Conservation (phyloP, 768 basidiomycete species). For the Trametes cingulata region DNA sequence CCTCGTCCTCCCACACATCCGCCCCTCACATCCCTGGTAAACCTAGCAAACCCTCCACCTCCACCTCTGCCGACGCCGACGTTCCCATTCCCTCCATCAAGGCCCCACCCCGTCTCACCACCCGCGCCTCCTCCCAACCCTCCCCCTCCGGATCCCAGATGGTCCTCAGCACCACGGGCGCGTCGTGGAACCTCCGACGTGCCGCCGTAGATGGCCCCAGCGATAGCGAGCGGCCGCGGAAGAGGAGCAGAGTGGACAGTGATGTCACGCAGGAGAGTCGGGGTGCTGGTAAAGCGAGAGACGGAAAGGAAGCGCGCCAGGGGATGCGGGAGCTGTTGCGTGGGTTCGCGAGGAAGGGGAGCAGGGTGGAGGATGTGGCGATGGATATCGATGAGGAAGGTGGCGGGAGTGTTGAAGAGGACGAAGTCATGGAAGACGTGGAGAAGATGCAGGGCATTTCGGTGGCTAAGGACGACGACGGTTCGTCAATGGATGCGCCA, state of each 20-base stretch:
- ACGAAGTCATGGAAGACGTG: background rate
- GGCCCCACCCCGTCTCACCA: background rate
- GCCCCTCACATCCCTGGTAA: background rate
- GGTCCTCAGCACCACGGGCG: constrained; percentile 52
- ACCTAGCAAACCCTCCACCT: background rate
- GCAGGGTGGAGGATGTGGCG: constrained; percentile 32
- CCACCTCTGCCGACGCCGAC: background rate
- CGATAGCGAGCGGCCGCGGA: constrained; percentile 34
- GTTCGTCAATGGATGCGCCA: too few relatives aligned
- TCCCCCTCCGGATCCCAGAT: constrained; percentile 32
- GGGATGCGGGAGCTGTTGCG: constrained; percentile 49
- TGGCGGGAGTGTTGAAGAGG: constrained; percentile 14
- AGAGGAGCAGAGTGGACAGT: constrained; percentile 34
- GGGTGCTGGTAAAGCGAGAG: constrained; percentile 3
- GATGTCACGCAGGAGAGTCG: background rate
- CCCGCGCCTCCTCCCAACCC: background rate
- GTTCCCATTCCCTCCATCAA: constrained; percentile 3
- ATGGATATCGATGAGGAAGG: constrained; percentile 27
- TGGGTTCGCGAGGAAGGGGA: constrained; percentile 55
- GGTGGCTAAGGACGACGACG: too few relatives aligned
- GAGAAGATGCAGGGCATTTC: background rate
- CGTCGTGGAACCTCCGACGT: constrained; percentile 47
- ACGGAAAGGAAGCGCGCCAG: constrained; percentile 29
- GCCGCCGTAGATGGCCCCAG: constrained; percentile 5
- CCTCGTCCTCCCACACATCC: background rate